A percentile compares a stretch with the other conserved stretches of the same genome.
Evolutionary conservation across 2,329 filamentous ascomycete species (phyloP).

Genomic region (Aspergillus proliferans): DNA sequence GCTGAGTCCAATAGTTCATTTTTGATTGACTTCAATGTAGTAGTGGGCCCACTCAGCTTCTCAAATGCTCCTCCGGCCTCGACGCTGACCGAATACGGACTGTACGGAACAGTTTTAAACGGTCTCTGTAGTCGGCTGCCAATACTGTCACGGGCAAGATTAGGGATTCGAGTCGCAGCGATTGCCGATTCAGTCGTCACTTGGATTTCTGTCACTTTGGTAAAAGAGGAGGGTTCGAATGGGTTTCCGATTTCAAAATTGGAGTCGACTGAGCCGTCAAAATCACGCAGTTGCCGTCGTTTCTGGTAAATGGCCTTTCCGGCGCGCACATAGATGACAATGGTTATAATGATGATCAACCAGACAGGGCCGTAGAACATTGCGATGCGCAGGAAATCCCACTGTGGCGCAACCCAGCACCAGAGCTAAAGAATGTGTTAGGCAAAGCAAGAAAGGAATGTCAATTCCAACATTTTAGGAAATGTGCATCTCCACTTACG

Average conservation of each 20-base stretch:
- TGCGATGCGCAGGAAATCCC: conserved; percentile 66
- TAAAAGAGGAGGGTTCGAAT: conserved; percentile 28
- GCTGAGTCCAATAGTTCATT: conserved; percentile 4
- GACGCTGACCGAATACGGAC: conserved; percentile 29
- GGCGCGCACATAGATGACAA: conserved; percentile 36
- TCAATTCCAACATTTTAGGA: not conserved
- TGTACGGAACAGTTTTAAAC: conserved; percentile 8
- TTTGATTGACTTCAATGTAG: conserved; percentile 4
- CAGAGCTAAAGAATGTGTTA: conserved; percentile 51
- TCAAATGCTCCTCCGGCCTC: conserved; percentile 16
- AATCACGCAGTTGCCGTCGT: conserved; percentile 54
- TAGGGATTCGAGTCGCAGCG: conserved; percentile 2
- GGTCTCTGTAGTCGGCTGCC: not conserved
- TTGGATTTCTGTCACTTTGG: conserved; percentile 59
- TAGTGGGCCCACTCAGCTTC: conserved; percentile 1
- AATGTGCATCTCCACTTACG: conserved; percentile 26
- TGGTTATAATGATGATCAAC: conserved; percentile 35
- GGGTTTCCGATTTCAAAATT: conserved; percentile 41
- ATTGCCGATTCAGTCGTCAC: conserved; percentile 50
- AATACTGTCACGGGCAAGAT: conserved; percentile 2
- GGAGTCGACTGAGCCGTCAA: conserved; percentile 44
- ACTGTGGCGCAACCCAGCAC: conserved; percentile 68
- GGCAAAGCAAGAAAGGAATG: no score
- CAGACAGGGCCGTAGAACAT: conserved; percentile 59
- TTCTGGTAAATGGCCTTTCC: conserved; percentile 45